Percentiles rank a stretch among this genome's conserved stretches.
Evolutionary conservation across 2,329 filamentous ascomycete genomes (phyloP).

Genomic region (Berkeleyomyces rouxiae): DNA sequence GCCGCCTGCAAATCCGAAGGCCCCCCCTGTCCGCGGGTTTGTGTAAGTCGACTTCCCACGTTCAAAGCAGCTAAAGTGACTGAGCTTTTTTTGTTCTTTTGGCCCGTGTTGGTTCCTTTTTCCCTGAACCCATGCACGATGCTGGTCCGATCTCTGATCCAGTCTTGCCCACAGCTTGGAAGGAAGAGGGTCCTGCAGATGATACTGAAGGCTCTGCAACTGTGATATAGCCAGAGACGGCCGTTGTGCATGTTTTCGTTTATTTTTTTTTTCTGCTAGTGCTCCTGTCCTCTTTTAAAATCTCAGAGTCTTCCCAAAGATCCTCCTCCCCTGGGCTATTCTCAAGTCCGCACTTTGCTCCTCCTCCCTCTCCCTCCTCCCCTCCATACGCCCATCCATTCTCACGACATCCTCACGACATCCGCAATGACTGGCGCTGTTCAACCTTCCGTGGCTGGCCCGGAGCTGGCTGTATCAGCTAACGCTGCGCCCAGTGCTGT

Average conservation of each 20-base stretch:
- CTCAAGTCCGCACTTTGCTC: neutral
- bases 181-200: neutral
- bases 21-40: too few relatives aligned
- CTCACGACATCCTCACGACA: neutral
- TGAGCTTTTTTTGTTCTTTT: neutral
- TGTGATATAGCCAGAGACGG: neutral
- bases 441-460: neutral
- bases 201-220: conserved; percentile 1
- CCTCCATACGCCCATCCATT: neutral
- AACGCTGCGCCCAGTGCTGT: neutral
- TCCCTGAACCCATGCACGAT: neutral
- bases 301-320: neutral
- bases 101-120: neutral
- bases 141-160: neutral
- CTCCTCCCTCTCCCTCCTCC: neutral
- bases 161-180: neutral
- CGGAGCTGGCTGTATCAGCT: neutral
- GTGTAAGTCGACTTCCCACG: too few relatives aligned
- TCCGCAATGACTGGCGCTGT: neutral
- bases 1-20: too few relatives aligned
- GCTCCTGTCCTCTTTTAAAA: neutral
- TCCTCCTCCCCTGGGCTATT: neutral
- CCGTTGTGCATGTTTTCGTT: neutral
- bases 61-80: too few relatives aligned
- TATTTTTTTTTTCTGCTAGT: neutral